phyloP scores from a whole-genome alignment of 495 filamentous ascomycete species.

The Neurospora sp. region DNA sequence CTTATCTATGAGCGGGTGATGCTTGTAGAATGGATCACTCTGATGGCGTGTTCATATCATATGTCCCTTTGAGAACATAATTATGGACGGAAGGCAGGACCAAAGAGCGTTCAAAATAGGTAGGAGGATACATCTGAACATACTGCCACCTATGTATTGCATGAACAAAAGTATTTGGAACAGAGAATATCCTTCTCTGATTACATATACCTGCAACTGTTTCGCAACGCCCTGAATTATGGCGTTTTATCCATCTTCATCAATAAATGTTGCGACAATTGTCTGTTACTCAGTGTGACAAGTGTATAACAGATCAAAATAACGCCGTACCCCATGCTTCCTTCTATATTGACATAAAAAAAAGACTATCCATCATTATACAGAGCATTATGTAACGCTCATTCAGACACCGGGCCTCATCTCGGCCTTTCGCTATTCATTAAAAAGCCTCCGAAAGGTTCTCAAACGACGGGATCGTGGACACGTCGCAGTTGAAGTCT shows the following conservation, averaged over 20 bases:
- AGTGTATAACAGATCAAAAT: background rate
- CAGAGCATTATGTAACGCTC: background rate
- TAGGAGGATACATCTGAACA: no score
- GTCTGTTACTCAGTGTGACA: background rate
- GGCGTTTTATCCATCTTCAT: no score
- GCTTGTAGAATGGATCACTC: background rate
- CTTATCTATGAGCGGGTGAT: background rate
- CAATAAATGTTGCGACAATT: background rate
- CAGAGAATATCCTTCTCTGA: background rate
- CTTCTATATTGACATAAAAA: background rate
- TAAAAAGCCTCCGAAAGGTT: constrained; percentile 62
- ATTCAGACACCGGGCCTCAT: background rate
- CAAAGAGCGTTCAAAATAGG: no score
- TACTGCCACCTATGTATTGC: background rate
- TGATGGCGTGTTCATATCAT: background rate
- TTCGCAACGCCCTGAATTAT: background rate
- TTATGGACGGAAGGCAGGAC: no score
- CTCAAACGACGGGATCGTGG: constrained; percentile 59
- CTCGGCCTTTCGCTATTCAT: background rate
- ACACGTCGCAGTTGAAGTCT: constrained; percentile 60
- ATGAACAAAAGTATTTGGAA: background rate
- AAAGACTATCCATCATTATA: background rate
- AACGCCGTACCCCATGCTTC: background rate
- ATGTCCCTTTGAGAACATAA: background rate
- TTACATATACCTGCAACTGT: background rate